phyloP scores from a whole-genome alignment of 2,329 filamentous ascomycete genomes.

The Botrytis cinerea region DNA sequence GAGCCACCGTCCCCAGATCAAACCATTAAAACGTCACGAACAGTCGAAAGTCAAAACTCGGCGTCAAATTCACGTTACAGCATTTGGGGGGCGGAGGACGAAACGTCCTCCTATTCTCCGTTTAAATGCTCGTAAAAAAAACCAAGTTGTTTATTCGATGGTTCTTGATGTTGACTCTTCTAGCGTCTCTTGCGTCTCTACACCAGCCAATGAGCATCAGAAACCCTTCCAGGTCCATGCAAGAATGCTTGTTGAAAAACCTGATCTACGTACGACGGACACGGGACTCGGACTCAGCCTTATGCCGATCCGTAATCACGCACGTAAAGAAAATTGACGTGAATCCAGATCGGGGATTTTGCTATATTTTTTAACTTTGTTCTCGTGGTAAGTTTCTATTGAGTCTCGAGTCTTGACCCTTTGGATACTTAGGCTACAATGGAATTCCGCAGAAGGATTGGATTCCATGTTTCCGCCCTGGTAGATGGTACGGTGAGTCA shows the following conservation, averaged over 20 bases:
- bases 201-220: not conserved
- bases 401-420: not conserved
- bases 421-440: not conserved
- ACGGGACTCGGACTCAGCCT: conserved; percentile 16
- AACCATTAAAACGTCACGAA: not conserved
- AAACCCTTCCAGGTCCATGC: no score
- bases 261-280: not conserved
- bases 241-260: not conserved
- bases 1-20: not conserved
- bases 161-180: not conserved
- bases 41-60: not conserved
- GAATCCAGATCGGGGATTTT: not conserved
- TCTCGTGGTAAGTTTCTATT: conserved; percentile 2
- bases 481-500: not conserved
- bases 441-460: not conserved
- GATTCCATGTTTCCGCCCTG: not conserved
- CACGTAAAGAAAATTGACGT: conserved; percentile 7
- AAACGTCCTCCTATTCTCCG: not conserved
- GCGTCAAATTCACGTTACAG: not conserved
- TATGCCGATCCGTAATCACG: conserved; percentile 17
- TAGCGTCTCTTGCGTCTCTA: not conserved
- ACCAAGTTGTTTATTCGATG: not conserved
- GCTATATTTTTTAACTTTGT: not conserved
- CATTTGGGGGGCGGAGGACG: not conserved
- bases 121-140: not conserved